phyloP scores from a whole-genome alignment of 2,329 filamentous ascomycete genomes.

The Aspergillus novoparasiticus region DNA sequence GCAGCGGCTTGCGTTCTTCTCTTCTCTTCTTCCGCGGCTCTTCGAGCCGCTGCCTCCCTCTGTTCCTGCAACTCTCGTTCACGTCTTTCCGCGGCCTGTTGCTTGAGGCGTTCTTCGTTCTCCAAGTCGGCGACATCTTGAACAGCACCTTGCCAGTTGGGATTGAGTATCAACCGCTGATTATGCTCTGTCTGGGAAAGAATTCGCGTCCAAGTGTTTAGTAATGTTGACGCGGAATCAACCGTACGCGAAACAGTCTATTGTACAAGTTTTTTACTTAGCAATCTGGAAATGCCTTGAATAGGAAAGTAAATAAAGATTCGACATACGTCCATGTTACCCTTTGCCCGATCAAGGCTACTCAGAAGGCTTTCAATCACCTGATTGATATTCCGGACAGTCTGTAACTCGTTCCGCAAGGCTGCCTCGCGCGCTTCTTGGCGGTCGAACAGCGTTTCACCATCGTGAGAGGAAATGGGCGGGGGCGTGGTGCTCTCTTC shows the following conservation, averaged over 20 bases:
- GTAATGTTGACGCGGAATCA: slow-evolving; percentile 79
- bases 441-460: slow-evolving; percentile 60
- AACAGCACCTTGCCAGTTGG: slow-evolving; percentile 84
- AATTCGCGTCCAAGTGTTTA: slow-evolving; percentile 95
- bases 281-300: background rate
- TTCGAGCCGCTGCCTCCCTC: slow-evolving; percentile 66
- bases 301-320: background rate
- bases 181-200: slow-evolving; percentile 97
- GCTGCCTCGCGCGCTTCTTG: slow-evolving; percentile 72
- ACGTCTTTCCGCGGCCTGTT: slow-evolving; percentile 75
- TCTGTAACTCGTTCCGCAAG: slow-evolving; percentile 77
- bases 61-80: slow-evolving; percentile 78
- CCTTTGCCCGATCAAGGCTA: slow-evolving; percentile 51
- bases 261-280: background rate
- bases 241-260: slow-evolving; percentile 86
- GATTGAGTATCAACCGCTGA: slow-evolving; percentile 85
- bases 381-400: slow-evolving; percentile 81
- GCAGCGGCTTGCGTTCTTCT: slow-evolving; percentile 39
- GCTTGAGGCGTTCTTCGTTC: slow-evolving; percentile 71
- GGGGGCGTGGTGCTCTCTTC: slow-evolving; percentile 38
- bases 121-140: slow-evolving; percentile 87
- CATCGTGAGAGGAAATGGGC: slow-evolving; percentile 44
- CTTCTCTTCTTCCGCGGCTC: slow-evolving; percentile 53
- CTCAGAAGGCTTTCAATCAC: slow-evolving; percentile 68
- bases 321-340: slow-evolving; percentile 51